These are phyloP conservation scores for Blepharisma stoltei DNA, from an alignment of 73 alveolate species.

Conservation along the genomic window DNA sequence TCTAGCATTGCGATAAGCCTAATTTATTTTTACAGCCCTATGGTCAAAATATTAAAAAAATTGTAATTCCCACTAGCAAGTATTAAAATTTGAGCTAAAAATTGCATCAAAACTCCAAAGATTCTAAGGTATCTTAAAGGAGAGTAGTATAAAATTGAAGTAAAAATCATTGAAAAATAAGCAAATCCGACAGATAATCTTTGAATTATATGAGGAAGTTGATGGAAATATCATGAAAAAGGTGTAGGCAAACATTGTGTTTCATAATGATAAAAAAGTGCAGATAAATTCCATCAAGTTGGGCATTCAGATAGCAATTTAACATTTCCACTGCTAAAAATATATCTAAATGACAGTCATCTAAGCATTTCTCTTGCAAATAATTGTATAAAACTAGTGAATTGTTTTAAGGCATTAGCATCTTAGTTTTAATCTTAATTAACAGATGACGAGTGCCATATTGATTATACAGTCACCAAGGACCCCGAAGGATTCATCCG, in stretches of 20 bases:
- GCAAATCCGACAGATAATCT: slow-evolving; percentile 59
- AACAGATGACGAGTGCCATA: too few relatives aligned
- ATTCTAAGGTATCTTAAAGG: slow-evolving; percentile 70
- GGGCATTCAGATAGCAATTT: slow-evolving; percentile 67
- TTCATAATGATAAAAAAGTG: slow-evolving; percentile 79
- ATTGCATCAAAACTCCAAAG: slow-evolving; percentile 54
- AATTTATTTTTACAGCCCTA: slow-evolving; percentile 41
- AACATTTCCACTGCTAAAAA: slow-evolving; percentile 74
- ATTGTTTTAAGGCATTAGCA: slow-evolving; percentile 23
- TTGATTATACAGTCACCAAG: too few relatives aligned
- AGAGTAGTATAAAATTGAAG: slow-evolving; percentile 64
- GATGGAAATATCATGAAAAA: slow-evolving; percentile 70
- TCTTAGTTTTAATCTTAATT: too few relatives aligned
- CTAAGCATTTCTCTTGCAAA: slow-evolving; percentile 59
- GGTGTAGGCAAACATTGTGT: slow-evolving; percentile 71
- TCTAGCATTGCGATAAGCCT: slow-evolving; percentile 34
- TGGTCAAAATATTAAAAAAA: slow-evolving; percentile 73
- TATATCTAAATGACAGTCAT: slow-evolving; percentile 70
- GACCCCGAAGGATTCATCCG: too few relatives aligned
- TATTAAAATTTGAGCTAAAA: slow-evolving; percentile 48
- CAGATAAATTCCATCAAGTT: slow-evolving; percentile 89
- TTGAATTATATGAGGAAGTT: slow-evolving; percentile 53
- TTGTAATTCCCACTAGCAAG: slow-evolving; percentile 81
- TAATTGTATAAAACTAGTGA: slow-evolving; percentile 3
- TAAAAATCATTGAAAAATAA: slow-evolving; percentile 41